Conservation (phyloP, 495 filamentous ascomycete genomes). For the Hyaloscypha hepaticicola region DNA sequence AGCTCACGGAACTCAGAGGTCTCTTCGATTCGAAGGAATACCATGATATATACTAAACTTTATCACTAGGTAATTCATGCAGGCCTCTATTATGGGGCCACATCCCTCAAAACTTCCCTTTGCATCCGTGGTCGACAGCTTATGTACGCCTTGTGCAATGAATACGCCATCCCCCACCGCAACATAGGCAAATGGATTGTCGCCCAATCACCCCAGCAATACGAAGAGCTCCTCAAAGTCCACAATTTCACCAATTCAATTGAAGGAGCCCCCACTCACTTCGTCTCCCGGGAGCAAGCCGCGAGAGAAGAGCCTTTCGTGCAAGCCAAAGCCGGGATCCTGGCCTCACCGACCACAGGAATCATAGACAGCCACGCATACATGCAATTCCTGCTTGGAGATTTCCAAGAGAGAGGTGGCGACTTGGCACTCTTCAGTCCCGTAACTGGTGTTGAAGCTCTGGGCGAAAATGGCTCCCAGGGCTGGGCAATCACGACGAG, state of each 20-base stretch:
- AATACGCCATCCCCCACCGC: constrained; percentile 63
- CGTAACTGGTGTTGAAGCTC: constrained; percentile 58
- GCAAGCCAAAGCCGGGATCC: constrained; percentile 62
- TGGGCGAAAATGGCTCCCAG: constrained; percentile 58
- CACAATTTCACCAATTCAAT: constrained; percentile 65
- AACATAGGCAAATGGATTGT: constrained; percentile 94
- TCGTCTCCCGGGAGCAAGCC: constrained; percentile 62
- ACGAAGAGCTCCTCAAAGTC: constrained; percentile 60
- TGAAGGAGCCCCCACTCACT: constrained; percentile 66
- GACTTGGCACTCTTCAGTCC: constrained; percentile 62
- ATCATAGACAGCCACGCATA: constrained; percentile 86
- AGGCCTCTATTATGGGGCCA: constrained; percentile 84
- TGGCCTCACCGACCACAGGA: constrained; percentile 82
- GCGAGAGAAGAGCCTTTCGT: constrained; percentile 68
- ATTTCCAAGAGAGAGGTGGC: constrained; percentile 75
- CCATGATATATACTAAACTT: not conserved
- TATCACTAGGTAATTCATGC: constrained; percentile 79
- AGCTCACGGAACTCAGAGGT: constrained; percentile 91
- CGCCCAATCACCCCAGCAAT: constrained; percentile 73
- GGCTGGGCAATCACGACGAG: constrained; percentile 47
- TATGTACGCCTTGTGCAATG: constrained; percentile 76
- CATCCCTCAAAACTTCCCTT: constrained; percentile 76
- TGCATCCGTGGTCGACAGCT: constrained; percentile 74
- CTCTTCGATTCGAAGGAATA: not conserved
- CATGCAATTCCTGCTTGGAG: constrained; percentile 76